phyloP scores from a whole-genome alignment of 2,329 filamentous ascomycete species.

The Colletotrichum musicola region DNA sequence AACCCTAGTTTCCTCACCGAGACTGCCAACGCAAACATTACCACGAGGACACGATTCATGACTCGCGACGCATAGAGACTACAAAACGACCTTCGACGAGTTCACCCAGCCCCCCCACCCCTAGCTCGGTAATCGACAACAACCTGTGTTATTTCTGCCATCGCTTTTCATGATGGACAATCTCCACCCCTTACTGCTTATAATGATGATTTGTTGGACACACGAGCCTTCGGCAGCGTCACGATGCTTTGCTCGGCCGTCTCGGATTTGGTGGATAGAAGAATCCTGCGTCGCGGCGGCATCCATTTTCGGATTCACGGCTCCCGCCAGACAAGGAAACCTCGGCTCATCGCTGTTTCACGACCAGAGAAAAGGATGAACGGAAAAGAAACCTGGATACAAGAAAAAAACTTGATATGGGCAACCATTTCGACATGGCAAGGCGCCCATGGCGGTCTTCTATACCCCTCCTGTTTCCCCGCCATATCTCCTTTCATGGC shows the following conservation, averaged over 20 bases:
- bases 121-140: constrained; percentile 35
- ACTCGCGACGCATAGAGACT: constrained; percentile 50
- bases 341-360: constrained; percentile 41
- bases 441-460: constrained; percentile 47
- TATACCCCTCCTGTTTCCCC: constrained; percentile 43
- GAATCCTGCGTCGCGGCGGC: constrained; percentile 44
- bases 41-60: constrained; percentile 41
- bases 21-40: constrained; percentile 31
- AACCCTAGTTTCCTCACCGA: constrained; percentile 32
- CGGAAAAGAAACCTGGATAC: constrained; percentile 56
- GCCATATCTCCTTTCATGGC: constrained; percentile 37
- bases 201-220: constrained; percentile 50
- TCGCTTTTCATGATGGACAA: constrained; percentile 40
- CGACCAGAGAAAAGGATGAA: constrained; percentile 50
- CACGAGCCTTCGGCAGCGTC: constrained; percentile 40
- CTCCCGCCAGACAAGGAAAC: constrained; percentile 34
- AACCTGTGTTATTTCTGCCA: constrained; percentile 37
- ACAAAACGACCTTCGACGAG: constrained; percentile 46
- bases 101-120: constrained; percentile 23
- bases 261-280: constrained; percentile 50
- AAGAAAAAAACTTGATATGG: constrained; percentile 55
- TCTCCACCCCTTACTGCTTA: constrained; percentile 50
- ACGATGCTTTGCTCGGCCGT: constrained; percentile 38
- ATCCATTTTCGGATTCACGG: constrained; percentile 33
- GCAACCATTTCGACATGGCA: constrained; percentile 55